Conservation (phyloP, 2,329 filamentous ascomycete genomes). For the Ceratocystis variospora region DNA sequence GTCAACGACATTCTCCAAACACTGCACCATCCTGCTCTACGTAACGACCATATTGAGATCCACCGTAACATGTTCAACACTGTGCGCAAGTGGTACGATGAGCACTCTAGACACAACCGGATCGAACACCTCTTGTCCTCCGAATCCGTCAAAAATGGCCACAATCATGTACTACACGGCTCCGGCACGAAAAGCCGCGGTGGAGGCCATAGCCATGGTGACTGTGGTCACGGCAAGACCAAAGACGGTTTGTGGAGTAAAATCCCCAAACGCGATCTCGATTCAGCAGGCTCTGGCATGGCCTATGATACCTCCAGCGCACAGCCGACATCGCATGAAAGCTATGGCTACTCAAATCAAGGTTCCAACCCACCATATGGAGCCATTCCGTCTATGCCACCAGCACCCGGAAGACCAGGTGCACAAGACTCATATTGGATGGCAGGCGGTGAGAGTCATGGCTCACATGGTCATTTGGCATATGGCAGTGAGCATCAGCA, state of each 20-base stretch:
- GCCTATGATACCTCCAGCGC: slow-evolving; percentile 9
- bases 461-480: background rate
- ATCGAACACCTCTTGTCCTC: slow-evolving; percentile 67
- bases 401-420: background rate
- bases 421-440: slow-evolving; percentile 18
- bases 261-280: slow-evolving; percentile 43
- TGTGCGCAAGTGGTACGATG: slow-evolving; percentile 67
- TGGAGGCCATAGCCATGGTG: slow-evolving; percentile 32
- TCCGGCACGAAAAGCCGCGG: slow-evolving; percentile 25
- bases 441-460: slow-evolving; percentile 1
- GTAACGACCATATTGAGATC: slow-evolving; percentile 61
- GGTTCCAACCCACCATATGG: slow-evolving; percentile 6
- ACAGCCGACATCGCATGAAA: background rate
- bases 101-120: slow-evolving; percentile 50
- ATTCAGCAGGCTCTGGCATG: slow-evolving; percentile 8
- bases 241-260: slow-evolving; percentile 48
- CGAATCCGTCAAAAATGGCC: slow-evolving; percentile 67
- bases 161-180: slow-evolving; percentile 54
- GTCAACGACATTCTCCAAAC: slow-evolving; percentile 65
- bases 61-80: slow-evolving; percentile 82
- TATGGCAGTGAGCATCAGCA: background rate
- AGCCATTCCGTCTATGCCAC: background rate
- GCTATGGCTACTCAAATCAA: slow-evolving; percentile 14
- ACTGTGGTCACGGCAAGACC: slow-evolving; percentile 43
- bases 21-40: slow-evolving; percentile 81